Evolutionary conservation across 2,329 filamentous ascomycete species (phyloP).

Genomic region (Teratosphaeria pseudoeucalypti): DNA sequence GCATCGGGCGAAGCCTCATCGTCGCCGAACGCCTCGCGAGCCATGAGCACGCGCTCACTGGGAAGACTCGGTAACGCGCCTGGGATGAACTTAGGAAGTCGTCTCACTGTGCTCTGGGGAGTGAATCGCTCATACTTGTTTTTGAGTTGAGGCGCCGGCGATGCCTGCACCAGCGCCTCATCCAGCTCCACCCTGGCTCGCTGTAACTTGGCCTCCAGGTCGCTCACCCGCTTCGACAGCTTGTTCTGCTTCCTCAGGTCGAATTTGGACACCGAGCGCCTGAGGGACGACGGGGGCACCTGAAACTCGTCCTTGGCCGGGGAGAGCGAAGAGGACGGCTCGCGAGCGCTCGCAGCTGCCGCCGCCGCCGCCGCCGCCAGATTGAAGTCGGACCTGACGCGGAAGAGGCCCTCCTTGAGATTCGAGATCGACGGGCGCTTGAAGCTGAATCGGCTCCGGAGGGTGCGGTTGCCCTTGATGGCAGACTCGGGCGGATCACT

Average conservation of each 20-base stretch:
- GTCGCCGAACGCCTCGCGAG: slow-evolving; percentile 1
- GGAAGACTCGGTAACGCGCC: slow-evolving; percentile 28
- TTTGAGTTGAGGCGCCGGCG: slow-evolving; percentile 28
- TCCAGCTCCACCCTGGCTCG: slow-evolving; percentile 45
- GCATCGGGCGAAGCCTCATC: slow-evolving; percentile 3
- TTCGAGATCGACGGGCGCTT: slow-evolving; percentile 24
- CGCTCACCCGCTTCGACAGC: slow-evolving; percentile 49
- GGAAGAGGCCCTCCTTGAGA: slow-evolving; percentile 23
- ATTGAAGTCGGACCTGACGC: slow-evolving; percentile 23
- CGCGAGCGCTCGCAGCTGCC: slow-evolving; percentile 19
- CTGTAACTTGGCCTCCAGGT: slow-evolving; percentile 49
- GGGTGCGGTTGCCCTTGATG: slow-evolving; percentile 6
- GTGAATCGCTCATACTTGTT: slow-evolving; percentile 27
- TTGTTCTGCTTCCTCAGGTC: slow-evolving; percentile 49
- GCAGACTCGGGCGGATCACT: slow-evolving; percentile 14
- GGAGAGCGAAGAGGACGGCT: slow-evolving; percentile 27
- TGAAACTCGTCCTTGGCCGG: slow-evolving; percentile 19
- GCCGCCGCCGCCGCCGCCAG: slow-evolving; percentile 8
- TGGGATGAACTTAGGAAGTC: slow-evolving; percentile 22
- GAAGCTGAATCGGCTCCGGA: slow-evolving; percentile 17
- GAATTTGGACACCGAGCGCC: slow-evolving; percentile 43
- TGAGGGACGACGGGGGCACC: slow-evolving; percentile 21
- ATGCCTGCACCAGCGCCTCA: slow-evolving; percentile 35
- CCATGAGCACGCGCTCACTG: slow-evolving; percentile 28
- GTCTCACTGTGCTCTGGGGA: slow-evolving; percentile 19